Conservation (phyloP, 768 basidiomycete species). For the Lactarius deliciosus region DNA sequence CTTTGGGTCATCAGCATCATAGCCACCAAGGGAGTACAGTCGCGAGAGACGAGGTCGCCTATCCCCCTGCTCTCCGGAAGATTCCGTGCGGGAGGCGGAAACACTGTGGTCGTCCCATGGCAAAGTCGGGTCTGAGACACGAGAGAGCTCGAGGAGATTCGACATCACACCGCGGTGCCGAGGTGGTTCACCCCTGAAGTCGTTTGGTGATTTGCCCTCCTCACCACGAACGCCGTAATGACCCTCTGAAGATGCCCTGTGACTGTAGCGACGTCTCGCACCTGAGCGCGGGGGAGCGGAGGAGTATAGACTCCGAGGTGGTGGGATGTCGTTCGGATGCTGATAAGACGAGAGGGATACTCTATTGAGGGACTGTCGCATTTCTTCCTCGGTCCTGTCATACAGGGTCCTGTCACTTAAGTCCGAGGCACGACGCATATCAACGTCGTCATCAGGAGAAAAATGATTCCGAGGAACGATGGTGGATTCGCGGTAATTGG, state of each 20-base stretch:
- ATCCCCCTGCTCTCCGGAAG: slow-evolving; percentile 6
- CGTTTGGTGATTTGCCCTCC: not conserved
- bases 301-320: slow-evolving; percentile 3
- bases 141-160: slow-evolving; percentile 23
- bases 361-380: slow-evolving; percentile 12
- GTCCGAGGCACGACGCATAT: slow-evolving; percentile 18
- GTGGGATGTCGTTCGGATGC: slow-evolving; percentile 20
- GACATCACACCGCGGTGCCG: slow-evolving; percentile 18
- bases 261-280: slow-evolving; percentile 4
- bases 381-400: slow-evolving; percentile 19
- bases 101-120: slow-evolving; percentile 3
- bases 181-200: not conserved
- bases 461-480: not conserved
- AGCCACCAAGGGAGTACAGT: slow-evolving; percentile 29
- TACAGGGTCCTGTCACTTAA: slow-evolving; percentile 21
- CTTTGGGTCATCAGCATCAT: slow-evolving; percentile 58
- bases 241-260: slow-evolving; percentile 1
- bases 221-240: not conserved
- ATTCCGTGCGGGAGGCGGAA: not conserved
- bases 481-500: not conserved
- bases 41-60: slow-evolving; percentile 19
- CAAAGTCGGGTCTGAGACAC: slow-evolving; percentile 1
- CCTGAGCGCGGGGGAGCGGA: not conserved
- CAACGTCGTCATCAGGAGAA: slow-evolving; percentile 1
- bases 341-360: slow-evolving; percentile 24